These are phyloP conservation scores for Gentiana dahurica DNA, from an alignment of 257 asterid genomes.

Conservation along the genomic window DNA sequence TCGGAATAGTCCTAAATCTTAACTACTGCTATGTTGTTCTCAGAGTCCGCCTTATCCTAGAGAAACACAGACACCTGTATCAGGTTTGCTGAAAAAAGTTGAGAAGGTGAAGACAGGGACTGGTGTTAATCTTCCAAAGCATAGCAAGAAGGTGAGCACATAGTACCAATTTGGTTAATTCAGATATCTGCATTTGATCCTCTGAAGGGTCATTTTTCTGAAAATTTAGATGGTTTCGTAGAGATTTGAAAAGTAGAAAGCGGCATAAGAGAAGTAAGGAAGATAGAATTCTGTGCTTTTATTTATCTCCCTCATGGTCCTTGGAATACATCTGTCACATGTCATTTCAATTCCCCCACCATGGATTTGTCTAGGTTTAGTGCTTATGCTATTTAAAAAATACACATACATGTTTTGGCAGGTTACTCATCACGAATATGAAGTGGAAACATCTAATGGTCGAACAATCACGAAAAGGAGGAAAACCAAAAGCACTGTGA, in stretches of 20 bases:
- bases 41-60: conserved; percentile 49
- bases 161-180: conserved; percentile 5
- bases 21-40: conserved; percentile 8
- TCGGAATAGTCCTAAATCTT: background rate
- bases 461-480: conserved; percentile 82
- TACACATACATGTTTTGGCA: conserved; percentile 21
- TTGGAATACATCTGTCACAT: background rate
- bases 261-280: background rate
- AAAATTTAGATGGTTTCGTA: background rate
- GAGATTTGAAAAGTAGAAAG: background rate
- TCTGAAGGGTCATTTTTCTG: no score
- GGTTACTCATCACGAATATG: conserved; percentile 93
- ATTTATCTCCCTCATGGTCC: conserved; percentile 9
- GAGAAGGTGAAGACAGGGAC: conserved; percentile 51
- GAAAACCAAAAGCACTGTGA: conserved; percentile 81
- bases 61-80: conserved; percentile 59
- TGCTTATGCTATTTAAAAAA: no score
- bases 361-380: no score
- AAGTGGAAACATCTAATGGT: conserved; percentile 88
- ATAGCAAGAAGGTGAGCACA: conserved; percentile 71
- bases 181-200: background rate
- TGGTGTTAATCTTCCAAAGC: conserved; percentile 49
- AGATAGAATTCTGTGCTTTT: background rate
- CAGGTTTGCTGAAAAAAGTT: conserved; percentile 57
- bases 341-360: no score